These are phyloP conservation scores for Sporisorium reilianum DNA, from an alignment of 1,284 basidiomycete species.

Conservation along the genomic window DNA sequence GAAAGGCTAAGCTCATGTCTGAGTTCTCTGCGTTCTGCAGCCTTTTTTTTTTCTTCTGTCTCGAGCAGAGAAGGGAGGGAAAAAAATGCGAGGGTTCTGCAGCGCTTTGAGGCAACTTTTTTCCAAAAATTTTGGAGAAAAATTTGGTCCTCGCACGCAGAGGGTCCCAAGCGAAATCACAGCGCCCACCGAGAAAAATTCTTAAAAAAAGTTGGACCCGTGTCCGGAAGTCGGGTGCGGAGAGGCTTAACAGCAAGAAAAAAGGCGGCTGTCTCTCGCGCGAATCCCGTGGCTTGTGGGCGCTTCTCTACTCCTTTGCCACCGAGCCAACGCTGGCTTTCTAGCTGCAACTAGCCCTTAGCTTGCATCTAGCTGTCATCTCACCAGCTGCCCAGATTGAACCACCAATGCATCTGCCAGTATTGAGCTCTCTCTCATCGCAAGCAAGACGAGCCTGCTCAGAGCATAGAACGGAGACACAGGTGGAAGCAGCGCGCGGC, in stretches of 20 bases:
- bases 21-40: neutral
- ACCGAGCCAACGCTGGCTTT: neutral
- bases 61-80: neutral
- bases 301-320: neutral
- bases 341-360: neutral
- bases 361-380: neutral
- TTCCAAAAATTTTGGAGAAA: conserved; percentile 12
- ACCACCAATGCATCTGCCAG: too few relatives aligned
- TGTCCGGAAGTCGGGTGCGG: conserved; percentile 2
- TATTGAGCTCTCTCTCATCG: too few relatives aligned
- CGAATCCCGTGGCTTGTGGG: neutral
- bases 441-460: too few relatives aligned
- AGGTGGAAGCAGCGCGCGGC: too few relatives aligned
- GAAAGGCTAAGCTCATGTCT: neutral
- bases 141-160: neutral
- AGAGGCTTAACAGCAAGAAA: neutral
- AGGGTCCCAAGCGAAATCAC: neutral
- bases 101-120: neutral
- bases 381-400: too few relatives aligned
- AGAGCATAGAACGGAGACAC: too few relatives aligned
- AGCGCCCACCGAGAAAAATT: neutral
- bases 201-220: neutral
- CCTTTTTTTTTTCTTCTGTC: neutral
- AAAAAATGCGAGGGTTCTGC: conserved; percentile 1
- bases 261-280: too few relatives aligned